A percentile compares a stretch with the other conserved stretches of the same genome.
Evolutionary conservation across 495 filamentous ascomycete species (phyloP).

Genomic region (Aspergillus hancockii): DNA sequence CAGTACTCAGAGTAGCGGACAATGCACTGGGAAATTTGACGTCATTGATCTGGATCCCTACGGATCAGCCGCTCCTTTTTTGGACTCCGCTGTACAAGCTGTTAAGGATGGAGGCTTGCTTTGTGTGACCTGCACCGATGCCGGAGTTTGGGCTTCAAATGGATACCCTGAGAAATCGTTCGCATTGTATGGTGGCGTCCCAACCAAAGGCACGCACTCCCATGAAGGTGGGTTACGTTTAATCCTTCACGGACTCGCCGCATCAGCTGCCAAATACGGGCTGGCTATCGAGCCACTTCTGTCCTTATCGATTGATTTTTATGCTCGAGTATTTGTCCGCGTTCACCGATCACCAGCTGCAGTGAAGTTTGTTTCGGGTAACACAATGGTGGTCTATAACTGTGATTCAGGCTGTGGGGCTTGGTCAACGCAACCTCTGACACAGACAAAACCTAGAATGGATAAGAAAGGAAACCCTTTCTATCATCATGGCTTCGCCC

Average conservation of each 20-base stretch:
- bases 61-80: constrained; percentile 84
- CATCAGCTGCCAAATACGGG: constrained; percentile 82
- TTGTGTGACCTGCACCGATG: constrained; percentile 95
- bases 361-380: constrained; percentile 86
- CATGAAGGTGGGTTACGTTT: constrained; percentile 90
- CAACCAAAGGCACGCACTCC: constrained; percentile 76
- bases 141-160: constrained; percentile 87
- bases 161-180: constrained; percentile 93
- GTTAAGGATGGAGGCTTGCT: constrained; percentile 84
- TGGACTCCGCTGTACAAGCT: constrained; percentile 85
- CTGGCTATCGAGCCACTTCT: constrained; percentile 87
- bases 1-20: constrained; percentile 7
- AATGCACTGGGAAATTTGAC: constrained; percentile 59
- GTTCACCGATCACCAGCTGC: constrained; percentile 73
- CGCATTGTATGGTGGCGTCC: constrained; percentile 85
- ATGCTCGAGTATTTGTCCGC: constrained; percentile 86
- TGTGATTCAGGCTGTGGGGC: constrained; percentile 89
- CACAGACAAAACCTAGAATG: constrained; percentile 58
- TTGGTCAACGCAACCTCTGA: constrained; percentile 77
- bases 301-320: constrained; percentile 93
- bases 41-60: constrained; percentile 98
- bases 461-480: constrained; percentile 70
- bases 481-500: constrained; percentile 72
- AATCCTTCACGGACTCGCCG: constrained; percentile 76
- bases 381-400: constrained; percentile 89